Conservation (phyloP, 768 basidiomycete genomes). For the Phaeotremella fagi region DNA sequence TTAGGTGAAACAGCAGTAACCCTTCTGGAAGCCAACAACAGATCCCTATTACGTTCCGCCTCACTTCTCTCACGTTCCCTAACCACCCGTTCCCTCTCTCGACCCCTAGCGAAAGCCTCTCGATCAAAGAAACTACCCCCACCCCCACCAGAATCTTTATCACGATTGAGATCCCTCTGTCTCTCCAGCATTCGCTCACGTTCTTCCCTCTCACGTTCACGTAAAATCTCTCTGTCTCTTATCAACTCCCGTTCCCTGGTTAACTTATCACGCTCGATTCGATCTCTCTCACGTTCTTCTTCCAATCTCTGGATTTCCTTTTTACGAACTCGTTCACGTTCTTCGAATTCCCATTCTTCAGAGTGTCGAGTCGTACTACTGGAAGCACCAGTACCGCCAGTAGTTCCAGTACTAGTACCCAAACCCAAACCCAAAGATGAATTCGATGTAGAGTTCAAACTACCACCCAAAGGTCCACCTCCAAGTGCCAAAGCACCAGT, state of each 20-base stretch:
- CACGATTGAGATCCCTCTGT: slow-evolving; percentile 2
- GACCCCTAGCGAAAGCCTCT: not conserved
- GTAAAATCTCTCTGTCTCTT: slow-evolving; percentile 8
- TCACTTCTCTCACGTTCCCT: slow-evolving; percentile 23
- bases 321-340: slow-evolving; percentile 35
- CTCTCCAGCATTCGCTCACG: slow-evolving; percentile 10
- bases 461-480: too few relatives aligned
- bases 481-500: slow-evolving; percentile 2
- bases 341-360: slow-evolving; percentile 40
- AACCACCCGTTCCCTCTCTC: not conserved
- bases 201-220: slow-evolving; percentile 15
- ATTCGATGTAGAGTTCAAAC: too few relatives aligned
- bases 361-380: not conserved
- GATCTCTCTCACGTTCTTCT: slow-evolving; percentile 33
- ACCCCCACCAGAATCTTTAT: not conserved
- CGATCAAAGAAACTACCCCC: slow-evolving; percentile 4
- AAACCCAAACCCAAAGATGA: slow-evolving; percentile 2
- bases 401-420: slow-evolving; percentile 1
- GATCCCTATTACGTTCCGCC: slow-evolving; percentile 37
- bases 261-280: slow-evolving; percentile 22
- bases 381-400: not conserved
- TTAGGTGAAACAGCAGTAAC: slow-evolving; percentile 35
- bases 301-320: slow-evolving; percentile 29
- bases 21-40: slow-evolving; percentile 30
- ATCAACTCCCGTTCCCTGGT: slow-evolving; percentile 4